These are phyloP conservation scores for Diplodia seriata DNA, from an alignment of 2,329 filamentous ascomycete species.

Conservation along the genomic window DNA sequence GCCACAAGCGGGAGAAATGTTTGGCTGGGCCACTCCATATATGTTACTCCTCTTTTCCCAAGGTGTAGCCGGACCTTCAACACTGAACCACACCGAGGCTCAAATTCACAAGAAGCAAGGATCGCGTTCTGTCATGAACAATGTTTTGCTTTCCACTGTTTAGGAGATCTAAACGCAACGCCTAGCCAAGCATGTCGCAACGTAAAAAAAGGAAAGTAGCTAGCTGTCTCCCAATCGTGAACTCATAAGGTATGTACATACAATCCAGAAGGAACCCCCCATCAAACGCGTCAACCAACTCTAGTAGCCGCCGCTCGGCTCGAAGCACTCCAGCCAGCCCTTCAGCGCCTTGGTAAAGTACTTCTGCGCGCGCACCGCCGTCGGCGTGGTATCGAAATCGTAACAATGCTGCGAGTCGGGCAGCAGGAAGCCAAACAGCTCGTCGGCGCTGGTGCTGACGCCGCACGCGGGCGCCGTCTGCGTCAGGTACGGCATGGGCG, in stretches of 20 bases:
- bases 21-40: conserved; percentile 47
- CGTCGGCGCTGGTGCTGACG: conserved; percentile 42
- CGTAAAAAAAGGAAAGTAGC: no score
- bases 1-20: conserved; percentile 37
- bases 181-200: no score
- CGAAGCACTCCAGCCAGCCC: conserved; percentile 49
- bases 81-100: no score
- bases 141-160: no score
- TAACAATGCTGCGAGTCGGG: conserved; percentile 56
- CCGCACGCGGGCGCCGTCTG: conserved; percentile 55
- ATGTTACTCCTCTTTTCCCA: conserved; percentile 34
- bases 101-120: no score
- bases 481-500: conserved; percentile 50
- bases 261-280: not conserved
- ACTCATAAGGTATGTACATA: no score
- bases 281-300: not conserved
- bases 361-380: conserved; percentile 41
- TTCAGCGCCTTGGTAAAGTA: conserved; percentile 53
- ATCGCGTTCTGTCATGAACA: no score
- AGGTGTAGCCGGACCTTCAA: no score
- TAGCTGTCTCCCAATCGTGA: no score
- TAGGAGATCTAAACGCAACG: no score
- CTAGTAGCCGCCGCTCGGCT: not conserved
- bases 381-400: conserved; percentile 50
- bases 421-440: conserved; percentile 59